Conservation (phyloP, 225 moss, liverwort and hornwort species). For the Antitrichia curtipendula region DNA sequence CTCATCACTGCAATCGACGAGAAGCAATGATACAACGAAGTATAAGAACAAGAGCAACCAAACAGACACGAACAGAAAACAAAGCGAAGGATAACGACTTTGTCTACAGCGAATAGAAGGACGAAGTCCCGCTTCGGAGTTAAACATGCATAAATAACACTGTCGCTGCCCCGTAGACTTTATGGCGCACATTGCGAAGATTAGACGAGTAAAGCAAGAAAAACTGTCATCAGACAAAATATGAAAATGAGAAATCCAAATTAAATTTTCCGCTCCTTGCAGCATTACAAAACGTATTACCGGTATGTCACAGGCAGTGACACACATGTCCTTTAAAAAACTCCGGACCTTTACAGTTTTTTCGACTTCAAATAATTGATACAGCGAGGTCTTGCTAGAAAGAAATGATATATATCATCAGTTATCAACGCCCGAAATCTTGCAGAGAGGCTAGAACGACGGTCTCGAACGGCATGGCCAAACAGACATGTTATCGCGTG, state of each 20-base stretch:
- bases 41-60: neutral
- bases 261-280: neutral
- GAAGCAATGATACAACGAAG: neutral
- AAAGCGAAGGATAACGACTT: neutral
- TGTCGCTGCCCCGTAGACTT: neutral
- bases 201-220: neutral
- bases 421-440: neutral
- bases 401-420: neutral
- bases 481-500: neutral
- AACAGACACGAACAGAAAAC: neutral
- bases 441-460: neutral
- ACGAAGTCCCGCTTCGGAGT: neutral
- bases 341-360: neutral
- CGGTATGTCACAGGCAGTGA: neutral
- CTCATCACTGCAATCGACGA: neutral
- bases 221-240: neutral
- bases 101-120: neutral
- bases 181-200: constrained; percentile 1
- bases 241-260: neutral
- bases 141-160: neutral
- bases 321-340: neutral
- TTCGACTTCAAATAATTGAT: neutral
- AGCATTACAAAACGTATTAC: neutral
- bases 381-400: neutral
- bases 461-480: neutral